A percentile compares a stretch with the other conserved stretches of the same genome.
Evolutionary conservation across 106 monocot species (phyloP).

Genomic region (Dendrobium huoshanense): DNA sequence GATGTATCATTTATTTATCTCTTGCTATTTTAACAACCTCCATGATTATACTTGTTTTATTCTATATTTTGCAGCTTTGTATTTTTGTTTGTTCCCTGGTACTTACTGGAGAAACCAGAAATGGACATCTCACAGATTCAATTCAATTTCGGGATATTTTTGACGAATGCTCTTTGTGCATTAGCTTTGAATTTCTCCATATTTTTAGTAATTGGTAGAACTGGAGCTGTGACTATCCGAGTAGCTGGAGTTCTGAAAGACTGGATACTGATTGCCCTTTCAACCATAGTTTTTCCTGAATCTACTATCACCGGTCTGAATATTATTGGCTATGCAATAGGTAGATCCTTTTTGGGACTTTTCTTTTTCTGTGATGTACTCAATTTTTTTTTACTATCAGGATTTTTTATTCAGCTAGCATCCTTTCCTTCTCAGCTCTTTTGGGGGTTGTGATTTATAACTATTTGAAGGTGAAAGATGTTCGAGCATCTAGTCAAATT

Average conservation of each 20-base stretch:
- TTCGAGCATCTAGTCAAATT: slow-evolving; percentile 44
- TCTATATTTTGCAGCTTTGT: slow-evolving; percentile 49
- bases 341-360: slow-evolving; percentile 28
- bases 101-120: slow-evolving; percentile 65
- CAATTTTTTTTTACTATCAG: neutral
- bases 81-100: slow-evolving; percentile 90
- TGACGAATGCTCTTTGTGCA: slow-evolving; percentile 86
- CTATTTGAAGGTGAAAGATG: slow-evolving; percentile 89
- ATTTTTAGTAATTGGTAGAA: slow-evolving; percentile 93
- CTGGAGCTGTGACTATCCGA: slow-evolving; percentile 85
- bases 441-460: slow-evolving; percentile 97
- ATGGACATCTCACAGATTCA: slow-evolving; percentile 74
- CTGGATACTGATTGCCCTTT: slow-evolving; percentile 95
- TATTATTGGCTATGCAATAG: slow-evolving; percentile 86
- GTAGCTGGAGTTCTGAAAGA: slow-evolving; percentile 97
- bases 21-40: neutral
- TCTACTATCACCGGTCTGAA: slow-evolving; percentile 90
- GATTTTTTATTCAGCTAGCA: slow-evolving; percentile 17
- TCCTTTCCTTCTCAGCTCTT: slow-evolving; percentile 46
- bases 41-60: neutral
- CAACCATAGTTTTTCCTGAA: slow-evolving; percentile 93
- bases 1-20: neutral
- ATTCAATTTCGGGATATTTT: slow-evolving; percentile 90
- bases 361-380: neutral
- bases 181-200: slow-evolving; percentile 90